phyloP scores from a whole-genome alignment of 768 basidiomycete genomes.

The Hericium coralloides region DNA sequence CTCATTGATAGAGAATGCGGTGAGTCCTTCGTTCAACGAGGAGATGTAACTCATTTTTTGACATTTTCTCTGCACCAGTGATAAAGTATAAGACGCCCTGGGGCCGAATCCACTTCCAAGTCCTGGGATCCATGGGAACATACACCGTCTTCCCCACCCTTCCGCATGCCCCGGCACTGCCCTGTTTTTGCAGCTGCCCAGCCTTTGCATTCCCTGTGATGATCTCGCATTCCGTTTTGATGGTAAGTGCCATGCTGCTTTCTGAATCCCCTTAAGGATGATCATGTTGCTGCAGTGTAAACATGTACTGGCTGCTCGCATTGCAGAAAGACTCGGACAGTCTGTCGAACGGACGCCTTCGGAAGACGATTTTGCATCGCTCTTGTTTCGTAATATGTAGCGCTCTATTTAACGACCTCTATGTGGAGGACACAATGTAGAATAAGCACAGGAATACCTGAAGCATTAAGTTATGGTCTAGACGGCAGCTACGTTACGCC shows the following conservation, averaged over 20 bases:
- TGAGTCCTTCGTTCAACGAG: slow-evolving; percentile 20
- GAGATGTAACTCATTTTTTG: background rate
- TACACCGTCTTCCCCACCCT: slow-evolving; percentile 50
- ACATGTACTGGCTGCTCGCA: slow-evolving; percentile 58
- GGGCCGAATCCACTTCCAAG: slow-evolving; percentile 55
- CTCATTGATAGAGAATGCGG: slow-evolving; percentile 67
- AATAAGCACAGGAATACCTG: background rate
- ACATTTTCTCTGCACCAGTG: slow-evolving; percentile 30
- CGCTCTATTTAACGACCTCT: background rate
- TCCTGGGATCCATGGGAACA: slow-evolving; percentile 54
- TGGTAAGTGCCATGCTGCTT: slow-evolving; percentile 34
- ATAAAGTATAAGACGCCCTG: slow-evolving; percentile 49
- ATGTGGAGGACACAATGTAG: background rate
- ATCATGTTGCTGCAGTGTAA: slow-evolving; percentile 51
- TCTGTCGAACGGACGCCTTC: slow-evolving; percentile 40
- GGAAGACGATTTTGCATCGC: slow-evolving; percentile 38
- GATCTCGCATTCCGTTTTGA: slow-evolving; percentile 46
- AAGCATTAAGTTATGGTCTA: background rate
- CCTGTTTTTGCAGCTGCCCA: slow-evolving; percentile 65
- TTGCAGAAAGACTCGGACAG: slow-evolving; percentile 46
- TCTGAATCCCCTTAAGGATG: background rate
- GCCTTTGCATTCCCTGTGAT: slow-evolving; percentile 62
- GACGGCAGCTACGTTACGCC: too few relatives aligned
- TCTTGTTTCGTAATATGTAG: slow-evolving; percentile 24
- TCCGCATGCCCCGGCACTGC: slow-evolving; percentile 25